Evolutionary conservation across 169 alveolate genomes (phyloP).

Genomic region (Plasmodium blacklocki): DNA sequence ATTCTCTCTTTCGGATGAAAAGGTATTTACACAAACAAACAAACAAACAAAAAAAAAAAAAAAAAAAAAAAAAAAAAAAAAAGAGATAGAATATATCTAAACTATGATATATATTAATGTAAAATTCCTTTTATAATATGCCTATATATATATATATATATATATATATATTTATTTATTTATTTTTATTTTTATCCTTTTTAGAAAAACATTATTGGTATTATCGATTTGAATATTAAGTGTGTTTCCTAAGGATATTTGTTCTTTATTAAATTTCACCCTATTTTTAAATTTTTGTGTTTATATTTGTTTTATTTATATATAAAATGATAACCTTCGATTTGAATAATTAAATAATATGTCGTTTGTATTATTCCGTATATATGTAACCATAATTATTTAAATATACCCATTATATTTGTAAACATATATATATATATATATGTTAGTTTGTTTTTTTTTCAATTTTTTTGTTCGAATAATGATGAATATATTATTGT

Average conservation of each 20-base stretch:
- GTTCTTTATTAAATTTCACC: not conserved
- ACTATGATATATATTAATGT: too few relatives aligned
- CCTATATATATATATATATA: not conserved
- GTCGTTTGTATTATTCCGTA: not conserved
- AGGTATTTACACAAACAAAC: slow-evolving; percentile 17
- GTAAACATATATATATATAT: not conserved
- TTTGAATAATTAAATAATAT: too few relatives aligned
- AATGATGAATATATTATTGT: too few relatives aligned
- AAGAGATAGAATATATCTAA: too few relatives aligned
- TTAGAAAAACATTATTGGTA: slow-evolving; percentile 59
- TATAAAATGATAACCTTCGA: too few relatives aligned
- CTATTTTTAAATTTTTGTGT: slow-evolving; percentile 10
- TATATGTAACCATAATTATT: not conserved
- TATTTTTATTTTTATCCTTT: slow-evolving; percentile 14
- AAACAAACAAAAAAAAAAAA: not conserved
- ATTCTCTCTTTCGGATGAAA: slow-evolving; percentile 50
- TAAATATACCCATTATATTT: not conserved
- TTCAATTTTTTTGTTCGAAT: not conserved
- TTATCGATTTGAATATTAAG: slow-evolving; percentile 63
- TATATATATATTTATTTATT: not conserved
- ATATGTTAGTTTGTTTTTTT: not conserved
- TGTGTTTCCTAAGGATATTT: slow-evolving; percentile 18
- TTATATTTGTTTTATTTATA: too few relatives aligned
- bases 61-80: slow-evolving; percentile 1
- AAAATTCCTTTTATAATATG: too few relatives aligned